Base-by-base conservation (phyloP, 225 moss, liverwort and hornwort species). In the Lunularia cruciata region DNA sequence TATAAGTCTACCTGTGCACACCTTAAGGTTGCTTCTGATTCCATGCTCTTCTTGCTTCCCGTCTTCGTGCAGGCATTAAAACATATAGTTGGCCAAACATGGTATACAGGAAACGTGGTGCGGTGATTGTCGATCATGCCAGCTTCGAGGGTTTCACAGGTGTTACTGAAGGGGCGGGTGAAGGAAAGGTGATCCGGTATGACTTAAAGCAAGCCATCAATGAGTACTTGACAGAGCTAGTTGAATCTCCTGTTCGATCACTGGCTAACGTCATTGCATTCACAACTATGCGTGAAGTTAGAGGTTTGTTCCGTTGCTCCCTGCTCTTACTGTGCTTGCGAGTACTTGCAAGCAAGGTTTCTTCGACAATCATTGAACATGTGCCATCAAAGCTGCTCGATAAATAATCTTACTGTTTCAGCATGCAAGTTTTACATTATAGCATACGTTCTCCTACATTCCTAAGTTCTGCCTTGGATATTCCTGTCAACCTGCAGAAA, bases 151-250 rank as follows among this genome's bases (percentile, higher is more conserved):
- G 43, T 43, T 30, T 65, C 46, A 3, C 54, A 5, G 58, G 60
- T 32, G 47, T 68, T 34, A 16, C 48, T 59, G 20, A 33, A 19
- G 34, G 22, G 0, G 15, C 16, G 7, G 45, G 31, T 40, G 73
- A 78, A 67, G 35, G 26, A 14, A 31, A 51, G 2, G 77, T 78
- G 33, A 42, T 78, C 19, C 54, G 16, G 20, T 68, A 55, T 39
- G 77, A 73, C 28, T 78, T 78, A 39, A 78, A 78, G 77, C 72
- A 72, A 35, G 72, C 67, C 39, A 45, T 78, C 33, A 68, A 73
- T 20, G 36, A 57, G 20, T 78, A 78, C 67, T 60, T 78, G 67
- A 22, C 67, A 66, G 55, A 43, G 10, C 64, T 72, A 23, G 31
- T 67, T 22, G 34, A 34, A 25, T 72, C 72, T 4, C 57, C 59